Percentiles rank a stretch among this genome's conserved stretches.
Evolutionary conservation across 768 basidiomycete genomes (phyloP).

Genomic region (Boletus pseudo-olivaceus): DNA sequence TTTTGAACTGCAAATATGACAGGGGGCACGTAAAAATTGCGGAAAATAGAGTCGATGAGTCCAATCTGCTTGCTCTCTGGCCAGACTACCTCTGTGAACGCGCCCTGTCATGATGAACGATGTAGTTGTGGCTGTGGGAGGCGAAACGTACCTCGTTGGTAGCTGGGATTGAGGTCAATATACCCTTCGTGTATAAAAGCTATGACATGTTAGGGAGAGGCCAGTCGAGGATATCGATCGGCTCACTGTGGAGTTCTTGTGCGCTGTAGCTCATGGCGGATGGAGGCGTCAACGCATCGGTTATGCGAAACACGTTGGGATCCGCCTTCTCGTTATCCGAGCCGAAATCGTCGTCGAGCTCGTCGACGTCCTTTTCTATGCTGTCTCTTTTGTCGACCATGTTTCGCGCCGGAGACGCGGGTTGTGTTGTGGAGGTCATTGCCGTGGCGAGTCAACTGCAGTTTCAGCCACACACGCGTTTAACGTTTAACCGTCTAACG

Average conservation of each 20-base stretch:
- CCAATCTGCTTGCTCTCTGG: constrained; percentile 59
- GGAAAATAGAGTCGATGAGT: constrained; percentile 49
- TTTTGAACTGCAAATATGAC: constrained; percentile 44
- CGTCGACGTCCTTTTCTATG: constrained; percentile 43
- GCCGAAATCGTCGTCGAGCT: constrained; percentile 44
- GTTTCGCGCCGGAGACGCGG: background rate
- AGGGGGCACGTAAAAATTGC: constrained; percentile 53
- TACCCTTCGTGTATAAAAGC: constrained; percentile 64
- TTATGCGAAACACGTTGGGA: constrained; percentile 42
- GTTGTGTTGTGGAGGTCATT: background rate
- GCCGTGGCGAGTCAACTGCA: background rate
- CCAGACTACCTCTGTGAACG: constrained; percentile 68
- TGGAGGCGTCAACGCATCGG: constrained; percentile 39
- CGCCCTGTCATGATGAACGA: constrained; percentile 1
- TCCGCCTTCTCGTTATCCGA: constrained; percentile 38
- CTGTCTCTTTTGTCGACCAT: constrained; percentile 20
- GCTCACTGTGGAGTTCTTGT: constrained; percentile 45
- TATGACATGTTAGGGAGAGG: constrained; percentile 23
- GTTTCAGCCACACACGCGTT: constrained; percentile 20
- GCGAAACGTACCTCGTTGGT: constrained; percentile 58
- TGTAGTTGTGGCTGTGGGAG: background rate
- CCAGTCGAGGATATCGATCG: background rate
- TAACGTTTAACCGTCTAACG: background rate
- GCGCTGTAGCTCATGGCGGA: constrained; percentile 42
- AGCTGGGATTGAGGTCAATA: constrained; percentile 68